Percentiles rank a stretch among this genome's conserved stretches.
phyloP scores from a whole-genome alignment of 108 stramenopile genomes.

The Stephanodiscus triporus region DNA sequence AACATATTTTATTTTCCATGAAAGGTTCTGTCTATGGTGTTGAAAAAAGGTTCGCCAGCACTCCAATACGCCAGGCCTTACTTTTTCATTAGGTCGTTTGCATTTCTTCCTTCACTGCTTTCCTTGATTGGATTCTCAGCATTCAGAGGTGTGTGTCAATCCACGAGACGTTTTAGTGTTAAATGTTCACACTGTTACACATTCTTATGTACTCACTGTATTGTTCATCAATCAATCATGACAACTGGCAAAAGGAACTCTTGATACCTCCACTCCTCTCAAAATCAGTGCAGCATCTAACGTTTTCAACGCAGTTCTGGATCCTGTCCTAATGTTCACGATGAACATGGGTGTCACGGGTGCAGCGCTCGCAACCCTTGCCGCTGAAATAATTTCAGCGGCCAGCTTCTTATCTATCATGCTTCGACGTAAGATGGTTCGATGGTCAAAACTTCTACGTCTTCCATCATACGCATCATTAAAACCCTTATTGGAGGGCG shows the following conservation, averaged over 20 bases:
- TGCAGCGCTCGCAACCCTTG: conserved; percentile 85
- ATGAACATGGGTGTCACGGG: conserved; percentile 84
- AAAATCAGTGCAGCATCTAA: conserved; percentile 83
- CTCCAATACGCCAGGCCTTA: conserved; percentile 86
- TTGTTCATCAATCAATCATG: neutral
- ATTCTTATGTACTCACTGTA: neutral
- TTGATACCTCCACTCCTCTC: conserved; percentile 86
- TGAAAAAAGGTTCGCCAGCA: conserved; percentile 70
- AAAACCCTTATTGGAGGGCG: conserved; percentile 75
- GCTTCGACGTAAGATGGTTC: conserved; percentile 59
- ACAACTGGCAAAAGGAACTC: conserved; percentile 39
- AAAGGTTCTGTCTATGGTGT: neutral
- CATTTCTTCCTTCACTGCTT: conserved; percentile 85
- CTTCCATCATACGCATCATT: conserved; percentile 68
- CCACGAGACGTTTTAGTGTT: too few relatives aligned
- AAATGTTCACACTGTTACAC: neutral
- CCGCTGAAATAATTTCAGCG: conserved; percentile 76
- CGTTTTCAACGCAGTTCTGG: conserved; percentile 79
- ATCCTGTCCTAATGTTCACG: conserved; percentile 86
- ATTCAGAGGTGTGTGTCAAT: conserved; percentile 41
- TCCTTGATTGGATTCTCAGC: conserved; percentile 66
- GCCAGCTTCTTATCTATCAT: conserved; percentile 62
- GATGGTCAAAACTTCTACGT: conserved; percentile 58
- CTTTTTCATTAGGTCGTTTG: conserved; percentile 78
- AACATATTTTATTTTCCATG: neutral